phyloP scores from a whole-genome alignment of 371 early-diverging fungal species.

The Mucor piriformis region DNA sequence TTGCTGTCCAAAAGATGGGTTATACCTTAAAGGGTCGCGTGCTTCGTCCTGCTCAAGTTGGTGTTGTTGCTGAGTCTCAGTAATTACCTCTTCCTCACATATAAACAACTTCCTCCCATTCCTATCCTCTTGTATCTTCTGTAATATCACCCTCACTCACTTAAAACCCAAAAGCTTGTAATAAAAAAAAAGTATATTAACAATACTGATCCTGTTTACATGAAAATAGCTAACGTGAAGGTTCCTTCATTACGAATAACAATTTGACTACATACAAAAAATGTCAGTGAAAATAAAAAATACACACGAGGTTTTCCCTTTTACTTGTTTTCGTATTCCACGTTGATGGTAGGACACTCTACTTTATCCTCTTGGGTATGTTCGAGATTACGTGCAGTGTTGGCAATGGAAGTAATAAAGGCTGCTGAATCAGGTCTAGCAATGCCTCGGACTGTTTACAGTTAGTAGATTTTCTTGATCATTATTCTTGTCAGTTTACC shows the following conservation, averaged over 20 bases:
- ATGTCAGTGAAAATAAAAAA: neutral
- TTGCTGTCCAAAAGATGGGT: slow-evolving; percentile 90
- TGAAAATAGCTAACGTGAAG: slow-evolving; percentile 51
- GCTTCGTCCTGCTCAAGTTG: slow-evolving; percentile 95
- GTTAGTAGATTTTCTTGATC: neutral
- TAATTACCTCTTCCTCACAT: neutral
- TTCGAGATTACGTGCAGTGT: slow-evolving; percentile 35
- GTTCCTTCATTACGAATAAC: slow-evolving; percentile 47
- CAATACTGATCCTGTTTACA: slow-evolving; percentile 16
- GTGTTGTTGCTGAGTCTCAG: slow-evolving; percentile 76
- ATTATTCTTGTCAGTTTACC: slow-evolving; percentile 20
- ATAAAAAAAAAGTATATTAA: slow-evolving; percentile 5
- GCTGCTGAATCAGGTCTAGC: slow-evolving; percentile 45
- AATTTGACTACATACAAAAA: slow-evolving; percentile 45
- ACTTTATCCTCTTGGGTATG: slow-evolving; percentile 34
- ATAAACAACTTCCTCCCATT: neutral
- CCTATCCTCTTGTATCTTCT: neutral
- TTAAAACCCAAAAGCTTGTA: neutral
- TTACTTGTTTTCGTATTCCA: slow-evolving; percentile 50
- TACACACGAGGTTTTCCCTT: neutral
- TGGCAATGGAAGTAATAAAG: slow-evolving; percentile 43
- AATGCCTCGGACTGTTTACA: slow-evolving; percentile 39
- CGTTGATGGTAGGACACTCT: slow-evolving; percentile 46
- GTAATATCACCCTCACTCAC: neutral
- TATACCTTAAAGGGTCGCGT: slow-evolving; percentile 91